phyloP scores from a whole-genome alignment of 805 yeast species.

The Zygosaccharomyces kombuchaensis region DNA sequence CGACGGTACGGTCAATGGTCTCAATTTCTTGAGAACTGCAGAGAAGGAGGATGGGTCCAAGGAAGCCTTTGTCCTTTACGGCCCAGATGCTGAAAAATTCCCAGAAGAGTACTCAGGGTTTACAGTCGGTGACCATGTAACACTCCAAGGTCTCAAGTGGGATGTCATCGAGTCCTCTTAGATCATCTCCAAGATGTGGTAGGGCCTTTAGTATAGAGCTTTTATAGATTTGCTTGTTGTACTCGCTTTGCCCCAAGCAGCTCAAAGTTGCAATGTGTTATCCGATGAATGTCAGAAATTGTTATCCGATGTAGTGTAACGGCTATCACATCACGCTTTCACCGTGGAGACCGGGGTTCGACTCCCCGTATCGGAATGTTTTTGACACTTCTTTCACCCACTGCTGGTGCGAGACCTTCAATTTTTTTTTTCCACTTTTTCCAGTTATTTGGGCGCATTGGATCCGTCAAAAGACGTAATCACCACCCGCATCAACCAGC shows the following conservation, averaged over 20 bases:
- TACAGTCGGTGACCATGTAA: conserved; percentile 22
- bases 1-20: conserved; percentile 18
- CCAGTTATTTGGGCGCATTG: not conserved
- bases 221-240: too few species aligned
- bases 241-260: not conserved
- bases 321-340: conserved; percentile 26
- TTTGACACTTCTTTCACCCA: too few species aligned
- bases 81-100: conserved; percentile 26
- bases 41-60: conserved; percentile 18
- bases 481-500: conserved; percentile 11
- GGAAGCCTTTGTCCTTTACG: conserved; percentile 20
- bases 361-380: conserved; percentile 22
- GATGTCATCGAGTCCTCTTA: conserved; percentile 29
- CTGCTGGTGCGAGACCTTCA: too few species aligned
- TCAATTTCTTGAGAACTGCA: conserved; percentile 30
- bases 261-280: too few species aligned
- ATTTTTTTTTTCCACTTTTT: not conserved
- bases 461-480: not conserved
- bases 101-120: conserved; percentile 26
- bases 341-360: conserved; percentile 1
- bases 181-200: too few species aligned
- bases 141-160: conserved; percentile 27
- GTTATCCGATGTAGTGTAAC: conserved; percentile 28
- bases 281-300: not conserved
- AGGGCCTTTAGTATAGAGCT: too few species aligned